Evolutionary conservation across 495 filamentous ascomycete species (phyloP).

Genomic region (Penicillium malachiteum): DNA sequence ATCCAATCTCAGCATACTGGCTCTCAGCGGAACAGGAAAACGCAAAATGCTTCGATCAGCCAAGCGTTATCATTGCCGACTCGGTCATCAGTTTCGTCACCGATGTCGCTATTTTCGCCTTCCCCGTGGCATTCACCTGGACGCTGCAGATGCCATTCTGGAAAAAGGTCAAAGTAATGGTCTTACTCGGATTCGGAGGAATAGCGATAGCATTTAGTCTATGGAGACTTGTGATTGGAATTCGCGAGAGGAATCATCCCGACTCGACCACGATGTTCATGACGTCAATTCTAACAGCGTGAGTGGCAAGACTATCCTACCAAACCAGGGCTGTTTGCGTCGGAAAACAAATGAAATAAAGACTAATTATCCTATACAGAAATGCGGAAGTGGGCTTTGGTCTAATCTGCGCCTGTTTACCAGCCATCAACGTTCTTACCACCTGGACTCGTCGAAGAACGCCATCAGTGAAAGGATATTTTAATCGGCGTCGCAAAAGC

Average conservation of each 20-base stretch:
- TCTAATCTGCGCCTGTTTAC: slow-evolving; percentile 7
- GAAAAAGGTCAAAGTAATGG: slow-evolving; percentile 28
- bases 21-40: neutral
- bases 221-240: slow-evolving; percentile 28
- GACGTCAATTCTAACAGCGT: slow-evolving; percentile 9
- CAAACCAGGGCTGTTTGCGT: too few relatives aligned
- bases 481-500: neutral
- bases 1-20: slow-evolving; percentile 28
- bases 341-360: neutral
- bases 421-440: slow-evolving; percentile 1
- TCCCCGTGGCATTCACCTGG: slow-evolving; percentile 31
- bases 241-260: slow-evolving; percentile 13
- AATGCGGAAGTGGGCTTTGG: slow-evolving; percentile 8
- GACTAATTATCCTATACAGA: neutral
- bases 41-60: slow-evolving; percentile 24
- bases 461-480: neutral
- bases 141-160: slow-evolving; percentile 28
- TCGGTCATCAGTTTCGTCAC: slow-evolving; percentile 29
- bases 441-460: neutral
- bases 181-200: slow-evolving; percentile 29
- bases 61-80: slow-evolving; percentile 28
- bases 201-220: slow-evolving; percentile 29
- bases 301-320: neutral
- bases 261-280: slow-evolving; percentile 19
- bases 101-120: slow-evolving; percentile 31